These are phyloP conservation scores for Leccinum aurantiacum DNA, from an alignment of 768 basidiomycete species.

Conservation along the genomic window DNA sequence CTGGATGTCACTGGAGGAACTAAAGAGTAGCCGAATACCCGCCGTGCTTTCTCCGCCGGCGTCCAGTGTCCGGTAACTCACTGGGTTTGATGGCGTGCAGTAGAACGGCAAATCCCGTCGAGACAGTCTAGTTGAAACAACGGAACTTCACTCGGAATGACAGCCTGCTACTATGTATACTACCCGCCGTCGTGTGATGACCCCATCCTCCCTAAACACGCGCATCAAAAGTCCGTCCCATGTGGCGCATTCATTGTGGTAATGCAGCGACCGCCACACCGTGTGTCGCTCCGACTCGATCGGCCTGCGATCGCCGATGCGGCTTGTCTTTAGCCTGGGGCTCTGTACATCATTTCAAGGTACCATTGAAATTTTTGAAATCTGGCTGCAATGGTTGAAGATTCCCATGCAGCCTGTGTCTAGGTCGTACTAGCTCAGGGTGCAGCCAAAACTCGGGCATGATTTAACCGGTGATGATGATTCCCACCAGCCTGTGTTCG, in stretches of 20 bases:
- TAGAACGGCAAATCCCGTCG: background rate
- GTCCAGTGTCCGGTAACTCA: slow-evolving; percentile 1
- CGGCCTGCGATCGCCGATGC: background rate
- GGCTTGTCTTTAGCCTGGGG: background rate
- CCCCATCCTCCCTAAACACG: background rate
- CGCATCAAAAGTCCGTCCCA: background rate
- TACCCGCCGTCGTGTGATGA: background rate
- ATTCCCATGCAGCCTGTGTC: background rate
- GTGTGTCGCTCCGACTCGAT: background rate
- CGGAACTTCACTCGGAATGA: background rate
- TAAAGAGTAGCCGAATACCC: background rate
- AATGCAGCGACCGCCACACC: background rate
- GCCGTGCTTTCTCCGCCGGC: too few species aligned
- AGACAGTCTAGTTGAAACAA: background rate
- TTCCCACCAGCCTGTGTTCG: background rate
- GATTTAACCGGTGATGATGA: background rate
- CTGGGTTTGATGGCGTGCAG: background rate
- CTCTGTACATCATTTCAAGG: background rate
- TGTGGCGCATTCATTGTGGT: background rate
- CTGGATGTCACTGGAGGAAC: slow-evolving; percentile 3
- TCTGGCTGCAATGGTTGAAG: background rate
- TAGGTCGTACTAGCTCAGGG: background rate
- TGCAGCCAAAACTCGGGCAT: background rate
- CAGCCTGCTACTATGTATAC: background rate
- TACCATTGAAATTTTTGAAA: background rate